These are phyloP conservation scores for Sphaerulina populicola DNA, from an alignment of 2,329 filamentous ascomycete genomes.

Conservation along the genomic window DNA sequence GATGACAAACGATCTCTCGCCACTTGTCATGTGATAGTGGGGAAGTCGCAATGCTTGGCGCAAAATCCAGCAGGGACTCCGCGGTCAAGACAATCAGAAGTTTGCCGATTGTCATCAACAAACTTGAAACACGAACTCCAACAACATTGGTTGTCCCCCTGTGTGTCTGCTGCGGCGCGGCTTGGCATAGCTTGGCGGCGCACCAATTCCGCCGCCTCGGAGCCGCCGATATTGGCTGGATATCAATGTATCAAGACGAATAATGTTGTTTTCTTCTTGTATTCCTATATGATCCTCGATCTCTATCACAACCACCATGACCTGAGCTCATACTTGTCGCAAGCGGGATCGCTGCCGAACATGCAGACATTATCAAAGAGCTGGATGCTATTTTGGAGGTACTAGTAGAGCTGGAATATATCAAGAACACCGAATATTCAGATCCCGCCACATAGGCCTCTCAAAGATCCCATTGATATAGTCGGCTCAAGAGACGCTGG, in stretches of 20 bases:
- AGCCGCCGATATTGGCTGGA: too few species aligned
- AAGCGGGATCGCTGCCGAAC: conserved; percentile 9
- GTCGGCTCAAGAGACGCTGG: conserved; percentile 5
- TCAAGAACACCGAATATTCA: conserved; percentile 15
- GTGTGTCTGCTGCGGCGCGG: neutral
- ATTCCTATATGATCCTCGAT: neutral
- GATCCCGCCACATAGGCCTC: conserved; percentile 10
- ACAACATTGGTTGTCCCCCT: neutral
- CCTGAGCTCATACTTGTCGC: conserved; percentile 6
- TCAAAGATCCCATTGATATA: conserved; percentile 14
- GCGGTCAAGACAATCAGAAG: neutral
- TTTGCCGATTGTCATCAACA: neutral
- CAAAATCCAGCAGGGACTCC: neutral
- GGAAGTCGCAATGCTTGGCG: neutral
- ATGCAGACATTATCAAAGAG: conserved; percentile 11
- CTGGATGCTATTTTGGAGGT: conserved; percentile 9
- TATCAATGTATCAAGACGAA: too few species aligned
- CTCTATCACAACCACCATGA: conserved; percentile 5
- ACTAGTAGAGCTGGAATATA: conserved; percentile 11
- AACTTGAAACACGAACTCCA: too few species aligned
- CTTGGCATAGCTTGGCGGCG: neutral
- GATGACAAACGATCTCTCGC: neutral
- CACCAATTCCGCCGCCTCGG: neutral
- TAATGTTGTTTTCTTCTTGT: neutral
- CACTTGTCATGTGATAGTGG: neutral